Evolutionary conservation across 2,329 filamentous ascomycete species (phyloP), one percentile per base, ranked within the genome.

Genomic region (Aspergillus alliaceus): DNA sequence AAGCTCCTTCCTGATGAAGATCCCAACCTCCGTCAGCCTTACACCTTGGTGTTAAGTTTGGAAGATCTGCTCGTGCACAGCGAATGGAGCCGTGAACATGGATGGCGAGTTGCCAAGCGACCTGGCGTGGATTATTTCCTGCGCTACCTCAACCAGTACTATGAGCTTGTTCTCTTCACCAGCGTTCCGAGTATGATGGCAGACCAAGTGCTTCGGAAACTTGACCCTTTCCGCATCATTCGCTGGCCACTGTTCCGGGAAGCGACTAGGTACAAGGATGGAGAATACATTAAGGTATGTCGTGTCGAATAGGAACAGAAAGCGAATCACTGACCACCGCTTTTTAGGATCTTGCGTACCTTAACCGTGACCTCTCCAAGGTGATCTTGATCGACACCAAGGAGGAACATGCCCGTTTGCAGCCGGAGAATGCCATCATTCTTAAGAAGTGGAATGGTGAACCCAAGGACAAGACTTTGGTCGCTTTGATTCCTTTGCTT

Each of bases 121-220:
- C 95, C 95, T 34, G 95, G 95, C 46, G 85, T 96, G 60, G 95
- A 99, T 78, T 99, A 99, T 80, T 99, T 99, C 80, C 80, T 99
- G 62, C 90, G 91, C 70, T 99, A 99, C 75, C 84, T 99, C 49
- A 93, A 90, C 77, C 93, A 97, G 75, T 98, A 99, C 82, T 99
- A 97, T 72, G 95, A 99, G 76, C 82, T 99, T 54, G 95, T 98
- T 52, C 86, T 99, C 63, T 99, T 98, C 79, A 99, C 95, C 31
- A 90, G 86, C 37, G 88, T 95, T 47, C 92, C 93, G 0, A 91
- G 87, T 69, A 87, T 86, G 69, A 89, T 91, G 72, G 93, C 88
- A 27, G 92, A 97, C 66, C 91, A 91, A 24, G 84, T 99, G 51
- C 86, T 97, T 64, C 87, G 91, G 69, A 99, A 99, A 77, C 82